Evolutionary conservation across 2,329 filamentous ascomycete species (phyloP).

Genomic region (Nothophaeocryptopus gaeumannii): DNA sequence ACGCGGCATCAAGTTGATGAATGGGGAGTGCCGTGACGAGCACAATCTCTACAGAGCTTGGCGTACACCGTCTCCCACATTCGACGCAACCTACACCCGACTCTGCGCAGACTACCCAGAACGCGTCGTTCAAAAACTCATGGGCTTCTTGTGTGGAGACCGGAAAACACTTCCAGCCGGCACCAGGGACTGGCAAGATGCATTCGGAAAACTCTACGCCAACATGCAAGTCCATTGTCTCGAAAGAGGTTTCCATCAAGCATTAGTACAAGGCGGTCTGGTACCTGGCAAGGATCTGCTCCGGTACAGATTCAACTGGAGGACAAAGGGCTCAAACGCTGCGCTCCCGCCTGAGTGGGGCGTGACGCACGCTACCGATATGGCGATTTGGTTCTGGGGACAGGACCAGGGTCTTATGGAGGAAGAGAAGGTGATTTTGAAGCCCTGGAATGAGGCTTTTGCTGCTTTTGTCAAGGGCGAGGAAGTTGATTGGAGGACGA

Average conservation of each 20-base stretch:
- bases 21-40: conserved; percentile 56
- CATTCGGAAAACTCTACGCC: conserved; percentile 56
- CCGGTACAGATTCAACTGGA: conserved; percentile 56
- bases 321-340: conserved; percentile 47
- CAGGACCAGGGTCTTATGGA: conserved; percentile 42
- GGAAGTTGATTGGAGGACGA: conserved; percentile 41
- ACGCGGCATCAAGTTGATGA: conserved; percentile 49
- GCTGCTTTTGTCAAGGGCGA: conserved; percentile 42
- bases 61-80: conserved; percentile 47
- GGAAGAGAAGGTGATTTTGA: conserved; percentile 45
- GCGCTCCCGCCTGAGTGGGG: conserved; percentile 48
- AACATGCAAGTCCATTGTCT: conserved; percentile 56
- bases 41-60: conserved; percentile 52
- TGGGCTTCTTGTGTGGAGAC: conserved; percentile 45
- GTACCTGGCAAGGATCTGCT: conserved; percentile 45
- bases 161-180: conserved; percentile 36
- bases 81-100: conserved; percentile 44
- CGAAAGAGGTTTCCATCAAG: conserved; percentile 51
- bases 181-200: conserved; percentile 49
- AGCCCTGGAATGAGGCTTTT: conserved; percentile 40
- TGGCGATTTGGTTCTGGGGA: conserved; percentile 57
- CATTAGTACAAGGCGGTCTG: conserved; percentile 42
- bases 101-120: conserved; percentile 54
- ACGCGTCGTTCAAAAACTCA: conserved; percentile 43
- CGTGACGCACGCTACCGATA: conserved; percentile 55